Percentiles rank a stretch among this genome's conserved stretches.
phyloP scores from a whole-genome alignment of 106 monocot genomes.

The Xerophyta viscosa region DNA sequence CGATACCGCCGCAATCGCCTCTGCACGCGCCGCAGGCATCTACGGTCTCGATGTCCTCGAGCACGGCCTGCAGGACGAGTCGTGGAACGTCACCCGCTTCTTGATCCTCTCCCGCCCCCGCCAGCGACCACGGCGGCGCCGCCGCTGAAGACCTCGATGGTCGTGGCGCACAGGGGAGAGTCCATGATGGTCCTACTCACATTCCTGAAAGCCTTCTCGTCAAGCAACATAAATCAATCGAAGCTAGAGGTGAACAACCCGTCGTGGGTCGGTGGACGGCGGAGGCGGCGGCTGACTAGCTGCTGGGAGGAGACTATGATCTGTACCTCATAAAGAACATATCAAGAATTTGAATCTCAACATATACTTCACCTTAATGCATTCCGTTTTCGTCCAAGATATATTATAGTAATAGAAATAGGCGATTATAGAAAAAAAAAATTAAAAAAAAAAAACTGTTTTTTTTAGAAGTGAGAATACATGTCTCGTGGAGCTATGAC shows the following conservation, averaged over 20 bases:
- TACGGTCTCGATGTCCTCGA: conserved; percentile 64
- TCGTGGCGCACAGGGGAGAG: conserved; percentile 43
- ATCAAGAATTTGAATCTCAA: conserved; percentile 61
- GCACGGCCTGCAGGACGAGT: conserved; percentile 55
- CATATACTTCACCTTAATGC: too few relatives aligned
- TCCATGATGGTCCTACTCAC: conserved; percentile 56
- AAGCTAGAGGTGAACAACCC: conserved; percentile 62
- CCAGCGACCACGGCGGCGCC: background rate
- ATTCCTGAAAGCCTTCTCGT: conserved; percentile 55
- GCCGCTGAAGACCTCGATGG: conserved; percentile 45
- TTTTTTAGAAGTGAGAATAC: too few relatives aligned
- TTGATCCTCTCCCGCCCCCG: conserved; percentile 34
- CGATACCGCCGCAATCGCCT: conserved; percentile 74
- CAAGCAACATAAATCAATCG: conserved; percentile 38
- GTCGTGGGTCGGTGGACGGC: conserved; percentile 13
- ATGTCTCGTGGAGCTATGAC: too few relatives aligned
- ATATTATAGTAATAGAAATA: too few relatives aligned
- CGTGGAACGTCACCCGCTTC: conserved; percentile 75
- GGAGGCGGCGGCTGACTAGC: conserved; percentile 13
- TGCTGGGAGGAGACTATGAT: conserved; percentile 24
- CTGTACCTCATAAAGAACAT: conserved; percentile 40
- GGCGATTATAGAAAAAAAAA: too few relatives aligned
- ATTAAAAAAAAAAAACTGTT: too few relatives aligned
- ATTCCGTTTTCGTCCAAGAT: too few relatives aligned
- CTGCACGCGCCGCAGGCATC: conserved; percentile 41